Conservation (phyloP, 306 rosid species). For the Prunus davidiana region DNA sequence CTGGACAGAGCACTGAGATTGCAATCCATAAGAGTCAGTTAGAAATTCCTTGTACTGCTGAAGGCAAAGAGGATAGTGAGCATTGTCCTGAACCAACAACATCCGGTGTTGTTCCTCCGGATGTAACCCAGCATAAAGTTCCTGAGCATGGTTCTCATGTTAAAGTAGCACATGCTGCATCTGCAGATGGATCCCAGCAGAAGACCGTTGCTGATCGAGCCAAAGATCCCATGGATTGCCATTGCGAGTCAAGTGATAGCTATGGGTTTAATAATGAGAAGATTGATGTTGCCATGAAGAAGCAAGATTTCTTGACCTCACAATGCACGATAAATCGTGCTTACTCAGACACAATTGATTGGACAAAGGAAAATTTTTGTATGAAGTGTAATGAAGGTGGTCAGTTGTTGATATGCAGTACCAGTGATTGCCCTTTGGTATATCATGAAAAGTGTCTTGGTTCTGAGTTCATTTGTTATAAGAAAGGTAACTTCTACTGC, state of each 20-base stretch:
- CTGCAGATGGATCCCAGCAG: constrained; percentile 29
- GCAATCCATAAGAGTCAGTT: constrained; percentile 19
- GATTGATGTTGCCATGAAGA: constrained; percentile 33
- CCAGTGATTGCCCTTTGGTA: constrained; percentile 51
- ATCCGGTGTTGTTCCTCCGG: constrained; percentile 12
- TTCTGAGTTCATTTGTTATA: constrained; percentile 34
- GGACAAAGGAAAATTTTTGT: constrained; percentile 37
- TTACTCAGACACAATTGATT: constrained; percentile 23
- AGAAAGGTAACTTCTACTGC: constrained; percentile 46
- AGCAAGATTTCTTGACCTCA: constrained; percentile 40
- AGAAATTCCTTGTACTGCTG: constrained; percentile 20
- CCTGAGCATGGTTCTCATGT: constrained; percentile 24
- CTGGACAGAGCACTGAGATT: constrained; percentile 17
- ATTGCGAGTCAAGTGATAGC: constrained; percentile 30
- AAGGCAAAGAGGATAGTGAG: constrained; percentile 11
- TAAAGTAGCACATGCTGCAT: constrained; percentile 17
- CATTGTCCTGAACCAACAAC: constrained; percentile 24
- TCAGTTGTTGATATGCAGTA: constrained; percentile 51
- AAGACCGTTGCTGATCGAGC: constrained; percentile 27
- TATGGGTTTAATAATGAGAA: constrained; percentile 30
- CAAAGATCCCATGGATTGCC: constrained; percentile 26
- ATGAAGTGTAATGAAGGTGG: constrained; percentile 62
- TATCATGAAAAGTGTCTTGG: constrained; percentile 64
- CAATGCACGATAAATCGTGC: constrained; percentile 28
- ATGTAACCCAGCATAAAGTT: neutral